Base-by-base conservation (phyloP, 2,329 filamentous ascomycete species). In the Beauveria sp. region DNA sequence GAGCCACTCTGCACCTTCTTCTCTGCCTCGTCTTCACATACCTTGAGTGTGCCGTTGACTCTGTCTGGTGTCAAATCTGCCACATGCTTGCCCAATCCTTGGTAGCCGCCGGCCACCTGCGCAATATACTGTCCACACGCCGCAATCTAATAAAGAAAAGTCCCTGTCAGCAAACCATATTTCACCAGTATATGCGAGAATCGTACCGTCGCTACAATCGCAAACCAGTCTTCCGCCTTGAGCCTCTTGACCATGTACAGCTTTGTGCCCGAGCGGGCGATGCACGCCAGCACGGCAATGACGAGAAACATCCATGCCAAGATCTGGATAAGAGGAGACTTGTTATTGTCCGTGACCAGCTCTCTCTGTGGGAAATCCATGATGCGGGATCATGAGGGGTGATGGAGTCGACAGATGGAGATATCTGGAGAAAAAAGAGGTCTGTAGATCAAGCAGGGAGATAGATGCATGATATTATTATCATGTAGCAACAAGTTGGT, bases 291-390 rank as follows among this genome's bases (percentile, higher is more conserved):
- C 6, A 71, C 62, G 3, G 65, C 64, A 20, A 71, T 65, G 43
- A 70, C 68, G 4, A 70, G 59, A 22, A 71, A 71, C 67, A 71
- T 70, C 34, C 70, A 63, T 3, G 67, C 64, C 58, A 71, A 60
- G 43, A 71, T 68, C 54, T 70, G 65, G 16, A 71, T 65, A 9
- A 71, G 67, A 7, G 70, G 70, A 16, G 69, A 66, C 64, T 71
- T 71, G 67, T 71, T 68, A 22, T 49, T 63, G 60, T 67, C 70
- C 1, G 67, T 71, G 30, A 71, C 56, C 50, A 61, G 52, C 52
- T 61, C 59, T 55, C 59, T 49, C 20, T 55, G 43, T 12, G 59
- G 56, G 28, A 20, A 30, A 22, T 18, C 30, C 59, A 61, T 61
- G 9, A 22, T 42, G 45, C 12, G 18, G 3, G 20, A 57, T 47